A percentile compares a stretch with the other conserved stretches of the same genome.
phyloP scores from a whole-genome alignment of 768 basidiomycete species.

The Termitomyces bulborhizus region DNA sequence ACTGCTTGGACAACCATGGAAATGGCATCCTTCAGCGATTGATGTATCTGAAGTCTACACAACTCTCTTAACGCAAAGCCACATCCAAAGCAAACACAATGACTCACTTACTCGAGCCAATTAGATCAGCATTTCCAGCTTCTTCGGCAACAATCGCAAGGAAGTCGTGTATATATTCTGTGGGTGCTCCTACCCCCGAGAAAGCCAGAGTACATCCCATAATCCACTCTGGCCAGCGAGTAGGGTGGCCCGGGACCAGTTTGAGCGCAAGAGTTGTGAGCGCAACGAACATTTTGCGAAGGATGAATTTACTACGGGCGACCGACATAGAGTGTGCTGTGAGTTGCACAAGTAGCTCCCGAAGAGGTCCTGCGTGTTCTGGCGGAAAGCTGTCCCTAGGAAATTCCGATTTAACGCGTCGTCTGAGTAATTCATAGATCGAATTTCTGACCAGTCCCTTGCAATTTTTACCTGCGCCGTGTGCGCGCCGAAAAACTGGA shows the following conservation, averaged over 20 bases:
- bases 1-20: constrained; percentile 71
- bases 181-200: constrained; percentile 49
- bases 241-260: constrained; percentile 51
- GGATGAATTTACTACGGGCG: constrained; percentile 60
- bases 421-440: not conserved
- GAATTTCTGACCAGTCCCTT: constrained; percentile 69
- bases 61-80: not conserved
- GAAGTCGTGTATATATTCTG: constrained; percentile 65
- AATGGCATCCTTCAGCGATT: constrained; percentile 60
- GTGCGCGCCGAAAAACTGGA: constrained; percentile 94
- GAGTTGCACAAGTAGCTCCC: constrained; percentile 63
- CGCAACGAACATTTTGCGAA: constrained; percentile 84
- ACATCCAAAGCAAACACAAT: not conserved
- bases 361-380: constrained; percentile 51
- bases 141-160: constrained; percentile 84
- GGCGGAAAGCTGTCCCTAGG: constrained; percentile 64
- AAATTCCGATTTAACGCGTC: not conserved
- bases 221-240: constrained; percentile 76
- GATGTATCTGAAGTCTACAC: constrained; percentile 53
- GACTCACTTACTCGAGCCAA: constrained; percentile 67
- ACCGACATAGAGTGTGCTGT: constrained; percentile 59
- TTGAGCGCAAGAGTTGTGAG: constrained; percentile 74
- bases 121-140: constrained; percentile 65
- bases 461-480: constrained; percentile 92
- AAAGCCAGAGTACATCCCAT: constrained; percentile 56